A percentile compares a stretch with the other conserved stretches of the same genome.
Conservation (phyloP, 2,329 filamentous ascomycete genomes). For the Elsinoe necatrix region DNA sequence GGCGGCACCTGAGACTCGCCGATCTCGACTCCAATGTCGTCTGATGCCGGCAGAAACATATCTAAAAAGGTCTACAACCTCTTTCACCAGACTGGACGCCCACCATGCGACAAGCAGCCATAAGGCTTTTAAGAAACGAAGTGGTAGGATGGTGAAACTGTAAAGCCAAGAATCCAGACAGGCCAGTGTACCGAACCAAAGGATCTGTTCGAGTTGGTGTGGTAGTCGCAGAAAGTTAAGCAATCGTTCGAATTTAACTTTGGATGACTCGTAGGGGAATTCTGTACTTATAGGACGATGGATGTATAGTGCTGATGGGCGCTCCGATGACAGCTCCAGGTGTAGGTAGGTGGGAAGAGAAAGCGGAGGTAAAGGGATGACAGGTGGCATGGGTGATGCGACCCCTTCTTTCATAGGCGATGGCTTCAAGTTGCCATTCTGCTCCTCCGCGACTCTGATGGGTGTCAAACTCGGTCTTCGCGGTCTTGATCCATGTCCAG, state of each 20-base stretch:
- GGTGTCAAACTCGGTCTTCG: conserved; percentile 25
- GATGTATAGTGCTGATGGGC: conserved; percentile 55
- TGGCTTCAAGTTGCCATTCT: conserved; percentile 24
- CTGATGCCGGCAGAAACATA: conserved; percentile 76
- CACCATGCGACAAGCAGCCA: conserved; percentile 72
- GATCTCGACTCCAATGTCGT: conserved; percentile 58
- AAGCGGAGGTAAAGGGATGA: conserved; percentile 53
- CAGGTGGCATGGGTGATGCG: conserved; percentile 40
- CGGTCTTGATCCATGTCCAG: conserved; percentile 14
- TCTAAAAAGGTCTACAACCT: conserved; percentile 59
- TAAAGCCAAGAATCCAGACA: conserved; percentile 96
- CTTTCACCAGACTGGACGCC: conserved; percentile 61
- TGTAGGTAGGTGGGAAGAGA: conserved; percentile 59
- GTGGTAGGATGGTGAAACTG: conserved; percentile 87
- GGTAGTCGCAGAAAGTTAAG: conserved; percentile 82
- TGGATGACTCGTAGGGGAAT: conserved; percentile 82
- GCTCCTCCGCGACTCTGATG: conserved; percentile 29
- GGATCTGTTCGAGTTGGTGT: conserved; percentile 69
- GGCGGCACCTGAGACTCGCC: conserved; percentile 13
- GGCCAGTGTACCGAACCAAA: conserved; percentile 80
- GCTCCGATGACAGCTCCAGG: conserved; percentile 52
- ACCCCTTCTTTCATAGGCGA: conserved; percentile 28
- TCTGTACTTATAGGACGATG: conserved; percentile 49
- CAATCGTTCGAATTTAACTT: conserved; percentile 83
- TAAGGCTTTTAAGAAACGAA: conserved; percentile 76